Base-by-base conservation (phyloP, 768 basidiomycete genomes). In the Russula olivacea region DNA sequence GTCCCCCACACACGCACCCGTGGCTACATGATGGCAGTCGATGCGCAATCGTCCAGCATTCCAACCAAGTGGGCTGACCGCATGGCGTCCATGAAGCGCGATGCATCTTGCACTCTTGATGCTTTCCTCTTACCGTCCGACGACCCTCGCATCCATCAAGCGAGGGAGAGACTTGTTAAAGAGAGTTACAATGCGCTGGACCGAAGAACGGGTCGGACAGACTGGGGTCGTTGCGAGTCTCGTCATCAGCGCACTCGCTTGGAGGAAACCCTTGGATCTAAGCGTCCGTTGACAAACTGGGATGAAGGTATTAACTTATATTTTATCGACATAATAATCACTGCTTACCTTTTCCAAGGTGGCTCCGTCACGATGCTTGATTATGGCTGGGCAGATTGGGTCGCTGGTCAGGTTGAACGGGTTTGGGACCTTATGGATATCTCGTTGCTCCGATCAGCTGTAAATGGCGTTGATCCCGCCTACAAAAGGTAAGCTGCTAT, bases 391-490 rank as follows among this genome's bases (percentile, higher is more conserved):
- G 83, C 85, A 61, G 93, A 97, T 71, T 98, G 95, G 95, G 91
- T 87, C 28, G 76, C 84, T n/a, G 83, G 84, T 14, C 94, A 97
- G 72, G 94, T 97, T 21, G 93, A 97, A 71, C 85, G 95, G 36
- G 95, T 98, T 4, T 90, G 92, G 86, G 95, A 98, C 72, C 74
- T 98, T 67, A 88, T 96, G 86, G 95, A 98, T 69, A 96, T 97
- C 67, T 89, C 81, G 71, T 78, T 88, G 32, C 80, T 98, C 53
- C 88, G 93, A 36, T 85, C 89, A 43, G 90, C 93, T 0, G 82
- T 81, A 64, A 81, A 83, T 43, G 92, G 90, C 2, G 79, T 92
- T 23, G 95, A 97, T 70, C 86, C 93, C 0, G 87, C 83, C 0
- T 95, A 87, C 74, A 94, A 96, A 71, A 93, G 92, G 87, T 95